phyloP scores from a whole-genome alignment of 108 stramenopile species.

The Poteriospumella lacustris region DNA sequence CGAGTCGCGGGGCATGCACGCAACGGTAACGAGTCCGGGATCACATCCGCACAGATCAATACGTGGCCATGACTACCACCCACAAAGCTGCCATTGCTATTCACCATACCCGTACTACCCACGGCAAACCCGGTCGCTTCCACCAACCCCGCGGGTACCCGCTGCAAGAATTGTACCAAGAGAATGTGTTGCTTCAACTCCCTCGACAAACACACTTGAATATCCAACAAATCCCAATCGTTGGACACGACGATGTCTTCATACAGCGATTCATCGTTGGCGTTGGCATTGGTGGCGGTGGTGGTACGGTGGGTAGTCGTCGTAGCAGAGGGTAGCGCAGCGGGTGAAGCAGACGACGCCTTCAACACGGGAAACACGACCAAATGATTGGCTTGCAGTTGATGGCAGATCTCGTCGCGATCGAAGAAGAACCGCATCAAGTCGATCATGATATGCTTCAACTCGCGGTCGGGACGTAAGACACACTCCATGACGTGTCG shows the following conservation, averaged over 20 bases:
- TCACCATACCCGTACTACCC: no score
- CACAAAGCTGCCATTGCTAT: no score
- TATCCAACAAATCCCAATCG: neutral
- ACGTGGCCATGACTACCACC: no score
- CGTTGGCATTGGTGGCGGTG: neutral
- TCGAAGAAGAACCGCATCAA: neutral
- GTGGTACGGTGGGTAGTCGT: neutral
- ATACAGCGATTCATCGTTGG: no score
- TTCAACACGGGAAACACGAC: neutral
- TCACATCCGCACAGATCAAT: no score
- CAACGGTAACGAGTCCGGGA: no score
- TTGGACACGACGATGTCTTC: neutral
- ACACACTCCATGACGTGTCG: constrained; percentile 8
- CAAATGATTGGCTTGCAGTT: neutral
- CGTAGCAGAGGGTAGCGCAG: neutral
- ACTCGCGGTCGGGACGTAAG: neutral
- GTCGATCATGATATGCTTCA: neutral
- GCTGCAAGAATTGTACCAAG: neutral
- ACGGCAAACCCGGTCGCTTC: no score
- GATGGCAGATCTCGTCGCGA: neutral
- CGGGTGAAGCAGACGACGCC: neutral
- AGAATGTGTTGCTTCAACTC: neutral
- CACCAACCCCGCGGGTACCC: no score
- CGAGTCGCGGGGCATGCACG: no score
- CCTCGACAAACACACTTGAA: neutral